Evolutionary conservation across 2,329 filamentous ascomycete species (phyloP).

Genomic region (Fusarium sulawesiense): DNA sequence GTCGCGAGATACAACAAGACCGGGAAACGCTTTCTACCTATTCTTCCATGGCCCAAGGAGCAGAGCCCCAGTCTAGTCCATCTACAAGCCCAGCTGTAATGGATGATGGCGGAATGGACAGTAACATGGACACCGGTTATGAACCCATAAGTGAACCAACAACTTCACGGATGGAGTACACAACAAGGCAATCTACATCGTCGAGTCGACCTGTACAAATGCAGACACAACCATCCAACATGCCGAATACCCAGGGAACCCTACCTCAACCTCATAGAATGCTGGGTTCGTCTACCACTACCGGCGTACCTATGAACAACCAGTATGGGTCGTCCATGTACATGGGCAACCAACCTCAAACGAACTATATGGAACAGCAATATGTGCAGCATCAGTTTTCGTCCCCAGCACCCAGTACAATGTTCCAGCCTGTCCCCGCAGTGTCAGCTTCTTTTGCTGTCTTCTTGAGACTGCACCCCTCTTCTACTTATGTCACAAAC

Average conservation of each 20-base stretch:
- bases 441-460: conserved; percentile 61
- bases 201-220: conserved; percentile 40
- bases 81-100: conserved; percentile 23
- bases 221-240: conserved; percentile 36
- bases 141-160: conserved; percentile 43
- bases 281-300: conserved; percentile 41
- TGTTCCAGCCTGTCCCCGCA: conserved; percentile 41
- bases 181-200: conserved; percentile 33
- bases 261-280: conserved; percentile 42
- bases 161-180: conserved; percentile 42
- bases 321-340: conserved; percentile 55
- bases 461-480: conserved; percentile 75
- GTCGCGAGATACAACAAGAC: conserved; percentile 1
- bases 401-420: conserved; percentile 37
- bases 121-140: conserved; percentile 40
- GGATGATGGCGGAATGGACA: conserved; percentile 33
- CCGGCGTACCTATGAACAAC: conserved; percentile 48
- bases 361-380: conserved; percentile 51
- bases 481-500: conserved; percentile 65
- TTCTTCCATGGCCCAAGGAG: conserved; percentile 6
- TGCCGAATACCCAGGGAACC: conserved; percentile 28
- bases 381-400: conserved; percentile 49
- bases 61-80: conserved; percentile 27
- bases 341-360: conserved; percentile 53
- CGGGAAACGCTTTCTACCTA: background rate